These are phyloP conservation scores for Colletotrichum theobromicola DNA, from an alignment of 2,329 filamentous ascomycete genomes.

Conservation along the genomic window DNA sequence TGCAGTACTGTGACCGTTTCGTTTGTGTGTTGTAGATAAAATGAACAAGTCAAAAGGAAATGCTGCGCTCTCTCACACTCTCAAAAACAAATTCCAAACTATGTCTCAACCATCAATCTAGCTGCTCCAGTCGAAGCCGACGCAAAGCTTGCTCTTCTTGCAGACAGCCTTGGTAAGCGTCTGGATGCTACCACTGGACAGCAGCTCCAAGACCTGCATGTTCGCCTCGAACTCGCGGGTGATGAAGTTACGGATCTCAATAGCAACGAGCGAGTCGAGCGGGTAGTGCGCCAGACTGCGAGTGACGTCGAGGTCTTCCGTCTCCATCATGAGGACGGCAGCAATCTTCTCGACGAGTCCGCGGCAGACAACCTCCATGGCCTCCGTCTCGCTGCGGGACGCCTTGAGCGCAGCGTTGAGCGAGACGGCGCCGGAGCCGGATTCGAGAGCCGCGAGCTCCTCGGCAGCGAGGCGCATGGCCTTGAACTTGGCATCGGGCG, in stretches of 20 bases:
- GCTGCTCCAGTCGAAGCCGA: conserved; percentile 20
- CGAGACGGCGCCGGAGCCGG: conserved; percentile 35
- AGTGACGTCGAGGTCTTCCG: conserved; percentile 53
- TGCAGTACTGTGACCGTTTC: not conserved
- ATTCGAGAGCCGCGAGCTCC: conserved; percentile 39
- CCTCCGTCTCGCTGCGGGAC: conserved; percentile 48
- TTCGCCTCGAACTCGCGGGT: conserved; percentile 54
- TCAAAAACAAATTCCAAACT: not conserved
- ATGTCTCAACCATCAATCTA: not conserved
- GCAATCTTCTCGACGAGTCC: conserved; percentile 54
- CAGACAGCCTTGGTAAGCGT: conserved; percentile 52
- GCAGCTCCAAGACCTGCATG: conserved; percentile 59
- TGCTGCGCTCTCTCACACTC: not conserved
- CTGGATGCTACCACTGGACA: conserved; percentile 56
- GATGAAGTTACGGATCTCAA: conserved; percentile 57
- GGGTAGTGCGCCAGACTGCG: conserved; percentile 43
- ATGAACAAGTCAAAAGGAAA: not conserved
- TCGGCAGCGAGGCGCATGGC: conserved; percentile 48
- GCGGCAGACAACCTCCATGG: conserved; percentile 46
- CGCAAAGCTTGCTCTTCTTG: conserved; percentile 47
- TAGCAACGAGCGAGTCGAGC: conserved; percentile 54
- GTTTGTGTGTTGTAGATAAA: not conserved
- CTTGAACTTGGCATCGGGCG: conserved; percentile 59
- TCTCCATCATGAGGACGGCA: conserved; percentile 52
- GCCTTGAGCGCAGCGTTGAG: conserved; percentile 49